These are phyloP conservation scores for Glutinoglossum americanum DNA, from an alignment of 495 filamentous ascomycete species.

Conservation along the genomic window DNA sequence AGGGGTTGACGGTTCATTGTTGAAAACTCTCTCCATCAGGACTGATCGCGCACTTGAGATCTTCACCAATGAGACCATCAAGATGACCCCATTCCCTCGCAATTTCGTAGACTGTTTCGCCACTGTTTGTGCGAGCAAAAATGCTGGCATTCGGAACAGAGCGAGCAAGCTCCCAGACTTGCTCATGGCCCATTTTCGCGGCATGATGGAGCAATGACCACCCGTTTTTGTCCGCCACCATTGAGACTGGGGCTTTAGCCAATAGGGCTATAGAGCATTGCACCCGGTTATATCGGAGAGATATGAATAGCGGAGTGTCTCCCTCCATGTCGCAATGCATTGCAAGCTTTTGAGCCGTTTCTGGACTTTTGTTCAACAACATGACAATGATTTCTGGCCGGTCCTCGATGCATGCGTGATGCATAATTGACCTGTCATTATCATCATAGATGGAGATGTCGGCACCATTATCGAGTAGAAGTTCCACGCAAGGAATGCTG, in stretches of 20 bases:
- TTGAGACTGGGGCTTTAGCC: background rate
- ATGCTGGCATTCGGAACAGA: background rate
- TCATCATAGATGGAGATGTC: background rate
- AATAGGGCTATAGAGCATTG: background rate
- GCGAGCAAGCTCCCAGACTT: background rate
- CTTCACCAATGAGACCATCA: too few species aligned
- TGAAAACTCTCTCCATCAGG: too few species aligned
- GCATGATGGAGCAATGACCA: background rate
- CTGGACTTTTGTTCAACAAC: background rate
- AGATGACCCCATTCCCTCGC: background rate
- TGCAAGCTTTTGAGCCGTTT: background rate
- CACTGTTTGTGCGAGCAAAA: background rate
- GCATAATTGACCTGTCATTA: background rate
- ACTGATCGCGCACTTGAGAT: too few species aligned
- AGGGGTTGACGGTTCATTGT: too few species aligned
- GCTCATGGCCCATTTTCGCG: background rate
- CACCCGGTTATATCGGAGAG: background rate
- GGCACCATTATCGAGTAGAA: background rate
- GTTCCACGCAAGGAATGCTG: background rate
- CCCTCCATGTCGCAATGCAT: background rate
- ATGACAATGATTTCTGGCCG: background rate
- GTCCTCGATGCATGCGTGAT: background rate
- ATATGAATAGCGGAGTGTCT: background rate
- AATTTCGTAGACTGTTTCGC: background rate
- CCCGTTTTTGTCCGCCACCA: background rate